A percentile compares a stretch with the other conserved stretches of the same genome.
These are phyloP conservation scores for Juglanconis sp. DNA, from an alignment of 2,329 filamentous ascomycete species.

Conservation along the genomic window DNA sequence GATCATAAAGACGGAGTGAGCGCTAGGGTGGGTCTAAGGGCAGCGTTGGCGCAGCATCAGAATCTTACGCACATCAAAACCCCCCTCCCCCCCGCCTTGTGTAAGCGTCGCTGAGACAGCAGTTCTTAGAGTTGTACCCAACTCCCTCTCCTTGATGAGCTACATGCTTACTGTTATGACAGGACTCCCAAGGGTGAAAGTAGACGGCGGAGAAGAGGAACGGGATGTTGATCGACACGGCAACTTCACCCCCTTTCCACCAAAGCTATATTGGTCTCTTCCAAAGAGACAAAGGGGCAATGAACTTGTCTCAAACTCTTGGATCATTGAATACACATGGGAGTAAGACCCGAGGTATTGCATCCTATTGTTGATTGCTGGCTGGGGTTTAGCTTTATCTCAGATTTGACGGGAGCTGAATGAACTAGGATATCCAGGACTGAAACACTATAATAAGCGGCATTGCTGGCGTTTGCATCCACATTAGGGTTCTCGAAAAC, in stretches of 20 bases:
- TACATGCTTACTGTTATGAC: neutral
- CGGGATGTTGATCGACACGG: too few species aligned
- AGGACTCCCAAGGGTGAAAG: neutral
- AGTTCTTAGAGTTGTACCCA: neutral
- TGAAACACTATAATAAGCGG: neutral
- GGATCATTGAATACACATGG: neutral
- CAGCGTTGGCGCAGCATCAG: neutral
- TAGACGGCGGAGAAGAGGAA: too few species aligned
- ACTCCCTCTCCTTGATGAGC: too few species aligned
- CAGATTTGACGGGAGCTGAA: neutral
- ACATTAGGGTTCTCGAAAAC: neutral
- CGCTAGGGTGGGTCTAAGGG: too few species aligned
- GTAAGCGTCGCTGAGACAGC: neutral
- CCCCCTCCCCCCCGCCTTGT: neutral
- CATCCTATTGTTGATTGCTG: neutral
- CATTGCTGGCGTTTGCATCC: neutral
- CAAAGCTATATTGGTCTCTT: too few species aligned
- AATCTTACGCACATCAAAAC: neutral
- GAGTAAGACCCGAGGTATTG: neutral
- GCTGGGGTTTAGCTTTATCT: neutral
- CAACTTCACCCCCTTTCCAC: too few species aligned
- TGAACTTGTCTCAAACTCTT: neutral
- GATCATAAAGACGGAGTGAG: too few species aligned
- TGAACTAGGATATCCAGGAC: too few species aligned
- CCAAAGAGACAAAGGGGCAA: too few species aligned